Conservation (phyloP, 2,329 filamentous ascomycete species). For the Taxawa tesnikishii region DNA sequence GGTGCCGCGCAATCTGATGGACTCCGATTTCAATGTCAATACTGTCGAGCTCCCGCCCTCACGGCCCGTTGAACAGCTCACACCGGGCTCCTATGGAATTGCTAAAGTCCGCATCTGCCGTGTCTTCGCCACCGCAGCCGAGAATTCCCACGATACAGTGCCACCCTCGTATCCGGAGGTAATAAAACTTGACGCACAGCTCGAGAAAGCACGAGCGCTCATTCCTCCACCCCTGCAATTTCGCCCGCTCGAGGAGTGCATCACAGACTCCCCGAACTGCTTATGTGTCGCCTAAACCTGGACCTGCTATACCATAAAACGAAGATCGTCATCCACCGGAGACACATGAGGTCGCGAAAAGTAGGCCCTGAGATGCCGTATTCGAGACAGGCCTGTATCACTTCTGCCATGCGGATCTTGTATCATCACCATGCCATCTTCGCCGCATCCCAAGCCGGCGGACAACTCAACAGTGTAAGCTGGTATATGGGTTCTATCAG, state of each 20-base stretch:
- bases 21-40: constrained; percentile 28
- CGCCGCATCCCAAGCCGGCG: constrained; percentile 32
- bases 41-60: constrained; percentile 24
- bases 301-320: constrained; percentile 40
- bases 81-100: constrained; percentile 22
- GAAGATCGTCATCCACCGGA: constrained; percentile 41
- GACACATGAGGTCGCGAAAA: constrained; percentile 27
- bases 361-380: constrained; percentile 20
- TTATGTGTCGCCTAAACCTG: constrained; percentile 40
- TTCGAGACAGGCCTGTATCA: constrained; percentile 34
- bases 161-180: constrained; percentile 24
- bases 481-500: constrained; percentile 35
- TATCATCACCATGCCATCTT: constrained; percentile 37
- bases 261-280: constrained; percentile 36
- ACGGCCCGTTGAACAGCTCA: constrained; percentile 18
- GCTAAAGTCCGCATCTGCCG: constrained; percentile 20
- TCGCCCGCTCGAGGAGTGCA: constrained; percentile 25
- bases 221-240: constrained; percentile 26
- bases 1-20: constrained; percentile 31
- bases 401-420: constrained; percentile 36
- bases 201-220: constrained; percentile 20
- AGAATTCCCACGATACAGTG: constrained; percentile 23
- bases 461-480: constrained; percentile 29
- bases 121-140: constrained; percentile 26
- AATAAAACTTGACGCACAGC: constrained; percentile 22